Conservation (phyloP, 306 rosid genomes). For the Cajanus cajan region DNA sequence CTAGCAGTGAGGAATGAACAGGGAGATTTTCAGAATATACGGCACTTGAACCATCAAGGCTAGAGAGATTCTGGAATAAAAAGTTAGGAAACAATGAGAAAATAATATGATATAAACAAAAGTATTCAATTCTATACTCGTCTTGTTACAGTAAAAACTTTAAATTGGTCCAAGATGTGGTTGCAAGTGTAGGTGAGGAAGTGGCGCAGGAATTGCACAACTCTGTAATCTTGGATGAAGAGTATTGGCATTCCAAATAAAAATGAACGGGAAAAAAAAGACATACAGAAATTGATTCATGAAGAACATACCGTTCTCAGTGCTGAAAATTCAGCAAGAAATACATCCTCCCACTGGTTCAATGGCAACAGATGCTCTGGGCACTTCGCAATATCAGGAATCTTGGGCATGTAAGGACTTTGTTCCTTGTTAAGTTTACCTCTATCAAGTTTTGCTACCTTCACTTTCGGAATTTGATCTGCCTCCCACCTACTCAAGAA, state of each 20-base stretch:
- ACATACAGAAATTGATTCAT: not conserved
- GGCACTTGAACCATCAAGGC: conserved; percentile 43
- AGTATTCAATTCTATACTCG: not conserved
- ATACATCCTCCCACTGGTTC: conserved; percentile 83
- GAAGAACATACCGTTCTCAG: conserved; percentile 60
- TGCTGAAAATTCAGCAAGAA: conserved; percentile 74
- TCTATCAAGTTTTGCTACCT: conserved; percentile 77
- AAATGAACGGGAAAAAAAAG: not conserved
- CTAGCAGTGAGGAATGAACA: not conserved
- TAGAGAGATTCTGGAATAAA: conserved; percentile 55
- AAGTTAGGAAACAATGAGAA: conserved; percentile 18
- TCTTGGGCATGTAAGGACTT: conserved; percentile 83
- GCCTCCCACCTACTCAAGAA: conserved; percentile 82
- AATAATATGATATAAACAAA: not conserved
- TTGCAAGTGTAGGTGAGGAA: not conserved
- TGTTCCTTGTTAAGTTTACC: conserved; percentile 63
- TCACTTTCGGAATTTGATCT: conserved; percentile 71
- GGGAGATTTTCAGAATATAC: conserved; percentile 14
- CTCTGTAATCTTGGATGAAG: not conserved
- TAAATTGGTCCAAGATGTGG: not conserved
- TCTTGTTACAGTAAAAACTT: not conserved
- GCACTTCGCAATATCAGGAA: conserved; percentile 80
- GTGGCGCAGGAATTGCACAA: not conserved
- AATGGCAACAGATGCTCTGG: conserved; percentile 73
- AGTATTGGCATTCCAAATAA: not conserved